These are phyloP conservation scores for Rauvolfia tetraphylla DNA, from an alignment of 257 asterid species.

Conservation along the genomic window DNA sequence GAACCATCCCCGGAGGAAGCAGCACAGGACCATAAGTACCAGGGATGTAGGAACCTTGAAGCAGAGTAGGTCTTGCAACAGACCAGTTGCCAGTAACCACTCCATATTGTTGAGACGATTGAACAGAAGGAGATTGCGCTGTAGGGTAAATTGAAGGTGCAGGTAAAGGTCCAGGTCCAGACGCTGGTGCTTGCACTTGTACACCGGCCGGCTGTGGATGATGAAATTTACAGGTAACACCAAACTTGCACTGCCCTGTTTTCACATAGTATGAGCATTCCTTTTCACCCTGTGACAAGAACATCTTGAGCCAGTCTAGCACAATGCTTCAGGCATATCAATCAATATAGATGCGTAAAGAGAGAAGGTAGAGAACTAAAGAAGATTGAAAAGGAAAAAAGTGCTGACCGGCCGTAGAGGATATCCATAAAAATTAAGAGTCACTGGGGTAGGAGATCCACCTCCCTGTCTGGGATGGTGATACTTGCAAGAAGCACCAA, in stretches of 20 bases:
- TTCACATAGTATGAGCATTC: conserved; percentile 82
- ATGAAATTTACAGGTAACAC: conserved; percentile 88
- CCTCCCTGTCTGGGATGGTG: conserved; percentile 88
- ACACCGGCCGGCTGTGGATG: conserved; percentile 89
- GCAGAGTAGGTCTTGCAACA: conserved; percentile 60
- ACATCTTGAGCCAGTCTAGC: conserved; percentile 24
- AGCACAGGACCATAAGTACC: conserved; percentile 75
- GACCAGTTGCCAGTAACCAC: conserved; percentile 87
- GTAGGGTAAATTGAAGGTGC: conserved; percentile 53
- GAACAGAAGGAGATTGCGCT: conserved; percentile 58
- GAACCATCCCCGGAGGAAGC: conserved; percentile 74
- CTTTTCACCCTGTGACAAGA: conserved; percentile 76
- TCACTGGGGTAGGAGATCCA: conserved; percentile 58
- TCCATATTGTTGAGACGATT: conserved; percentile 82
- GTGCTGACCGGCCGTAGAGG: conserved; percentile 80
- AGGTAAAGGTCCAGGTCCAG: conserved; percentile 50
- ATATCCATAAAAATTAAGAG: conserved; percentile 65
- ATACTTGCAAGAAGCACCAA: conserved; percentile 91
- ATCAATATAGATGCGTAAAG: conserved; percentile 16
- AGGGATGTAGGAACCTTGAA: conserved; percentile 68
- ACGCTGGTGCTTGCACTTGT: conserved; percentile 42
- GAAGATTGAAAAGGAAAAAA: conserved; percentile 17
- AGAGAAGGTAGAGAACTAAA: conserved; percentile 9
- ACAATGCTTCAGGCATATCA: conserved; percentile 15
- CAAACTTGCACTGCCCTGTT: conserved; percentile 93